phyloP scores from a whole-genome alignment of 306 rosid species.

The Inga laurina region DNA sequence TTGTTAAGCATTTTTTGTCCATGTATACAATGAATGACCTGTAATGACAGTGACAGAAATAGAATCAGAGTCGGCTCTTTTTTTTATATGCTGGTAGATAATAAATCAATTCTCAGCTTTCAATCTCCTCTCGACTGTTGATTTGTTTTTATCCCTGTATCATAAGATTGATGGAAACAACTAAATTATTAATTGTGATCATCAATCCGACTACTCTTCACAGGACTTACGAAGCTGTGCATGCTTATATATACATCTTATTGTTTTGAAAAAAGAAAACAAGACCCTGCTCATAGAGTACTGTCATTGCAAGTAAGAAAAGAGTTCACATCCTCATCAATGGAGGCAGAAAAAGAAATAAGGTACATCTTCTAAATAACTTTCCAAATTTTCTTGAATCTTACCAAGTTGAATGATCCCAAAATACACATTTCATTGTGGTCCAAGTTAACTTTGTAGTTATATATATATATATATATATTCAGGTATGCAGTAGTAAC shows the following conservation, averaged over 20 bases:
- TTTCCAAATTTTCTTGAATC: background rate
- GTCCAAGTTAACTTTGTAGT: background rate
- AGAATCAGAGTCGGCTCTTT: background rate
- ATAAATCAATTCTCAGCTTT: background rate
- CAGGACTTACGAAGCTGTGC: background rate
- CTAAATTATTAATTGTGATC: background rate
- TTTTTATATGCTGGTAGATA: background rate
- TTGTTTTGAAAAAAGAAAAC: background rate
- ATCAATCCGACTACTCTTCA: background rate
- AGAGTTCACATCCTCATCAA: background rate
- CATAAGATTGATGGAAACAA: background rate
- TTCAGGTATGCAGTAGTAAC: conserved; percentile 45
- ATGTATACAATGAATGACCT: background rate
- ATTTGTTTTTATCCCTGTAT: background rate
- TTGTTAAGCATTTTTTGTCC: background rate
- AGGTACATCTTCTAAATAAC: background rate
- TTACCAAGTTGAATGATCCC: background rate
- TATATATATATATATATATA: no score
- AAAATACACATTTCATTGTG: background rate
- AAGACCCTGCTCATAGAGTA: background rate
- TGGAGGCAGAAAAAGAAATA: background rate
- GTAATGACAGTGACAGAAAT: background rate
- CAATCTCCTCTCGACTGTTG: background rate
- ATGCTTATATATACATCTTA: background rate
- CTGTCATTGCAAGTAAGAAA: background rate